phyloP scores from a whole-genome alignment of 2,329 filamentous ascomycete genomes.

The Domatiomyces globalis region DNA sequence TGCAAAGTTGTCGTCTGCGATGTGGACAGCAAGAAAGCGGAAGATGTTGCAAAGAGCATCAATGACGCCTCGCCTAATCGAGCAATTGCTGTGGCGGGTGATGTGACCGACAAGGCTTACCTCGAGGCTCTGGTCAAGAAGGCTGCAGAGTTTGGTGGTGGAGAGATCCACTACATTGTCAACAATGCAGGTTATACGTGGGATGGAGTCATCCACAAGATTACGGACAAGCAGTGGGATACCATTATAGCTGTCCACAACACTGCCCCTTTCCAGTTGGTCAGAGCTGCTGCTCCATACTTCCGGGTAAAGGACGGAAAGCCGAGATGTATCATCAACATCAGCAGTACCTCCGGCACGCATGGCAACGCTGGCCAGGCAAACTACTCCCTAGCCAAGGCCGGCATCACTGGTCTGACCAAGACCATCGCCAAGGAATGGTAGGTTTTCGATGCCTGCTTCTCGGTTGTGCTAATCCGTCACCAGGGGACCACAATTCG shows the following conservation, averaged over 20 bases:
- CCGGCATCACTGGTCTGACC: constrained; percentile 66
- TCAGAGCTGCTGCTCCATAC: constrained; percentile 67
- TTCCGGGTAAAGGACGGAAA: constrained; percentile 78
- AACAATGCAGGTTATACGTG: constrained; percentile 90
- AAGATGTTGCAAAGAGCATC: constrained; percentile 55
- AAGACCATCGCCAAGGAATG: constrained; percentile 89
- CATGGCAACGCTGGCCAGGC: constrained; percentile 84
- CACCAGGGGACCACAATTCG: constrained; percentile 45
- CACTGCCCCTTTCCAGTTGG: constrained; percentile 72
- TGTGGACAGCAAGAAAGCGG: constrained; percentile 63
- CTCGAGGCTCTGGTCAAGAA: constrained; percentile 57
- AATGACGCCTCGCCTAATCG: constrained; percentile 44
- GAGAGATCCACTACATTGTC: constrained; percentile 82
- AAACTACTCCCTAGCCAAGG: constrained; percentile 78
- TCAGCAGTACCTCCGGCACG: constrained; percentile 66
- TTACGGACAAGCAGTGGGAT: constrained; percentile 34
- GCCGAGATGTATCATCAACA: constrained; percentile 66
- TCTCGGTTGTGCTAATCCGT: neutral
- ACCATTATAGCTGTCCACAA: constrained; percentile 72
- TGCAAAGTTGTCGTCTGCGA: constrained; percentile 73
- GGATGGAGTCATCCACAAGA: constrained; percentile 84
- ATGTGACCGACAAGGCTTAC: constrained; percentile 59
- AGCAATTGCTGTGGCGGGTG: constrained; percentile 61
- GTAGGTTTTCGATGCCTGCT: constrained; percentile 22
- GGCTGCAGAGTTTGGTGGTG: constrained; percentile 64